Conservation (phyloP, 768 basidiomycete species). For the Amylocystis lapponica region DNA sequence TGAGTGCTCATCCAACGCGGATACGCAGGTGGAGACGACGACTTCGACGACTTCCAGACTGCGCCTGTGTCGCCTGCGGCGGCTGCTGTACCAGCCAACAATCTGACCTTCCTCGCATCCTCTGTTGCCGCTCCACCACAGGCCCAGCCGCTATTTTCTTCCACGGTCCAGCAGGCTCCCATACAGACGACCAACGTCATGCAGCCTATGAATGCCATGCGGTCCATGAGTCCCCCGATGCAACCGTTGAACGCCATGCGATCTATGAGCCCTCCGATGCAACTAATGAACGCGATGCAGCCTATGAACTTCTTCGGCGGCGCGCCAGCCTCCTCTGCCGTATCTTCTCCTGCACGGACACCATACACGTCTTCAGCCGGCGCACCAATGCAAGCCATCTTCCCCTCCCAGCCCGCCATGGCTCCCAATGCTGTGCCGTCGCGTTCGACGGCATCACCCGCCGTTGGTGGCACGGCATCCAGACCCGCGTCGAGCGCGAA, state of each 20-base stretch:
- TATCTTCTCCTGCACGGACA: background rate
- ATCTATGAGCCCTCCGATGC: conserved; percentile 7
- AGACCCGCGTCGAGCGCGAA: conserved; percentile 39
- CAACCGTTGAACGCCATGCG: too few species aligned
- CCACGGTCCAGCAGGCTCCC: background rate
- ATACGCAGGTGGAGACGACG: conserved; percentile 56
- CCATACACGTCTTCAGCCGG: conserved; percentile 15
- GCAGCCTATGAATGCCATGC: background rate
- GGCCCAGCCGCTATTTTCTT: background rate
- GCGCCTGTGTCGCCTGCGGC: conserved; percentile 43
- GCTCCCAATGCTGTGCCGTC: conserved; percentile 17
- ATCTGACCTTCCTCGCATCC: conserved; percentile 9
- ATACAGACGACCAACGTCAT: background rate
- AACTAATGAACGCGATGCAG: conserved; percentile 3
- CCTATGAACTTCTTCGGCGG: conserved; percentile 12
- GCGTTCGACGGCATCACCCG: conserved; percentile 16
- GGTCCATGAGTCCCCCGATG: conserved; percentile 1
- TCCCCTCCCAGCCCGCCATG: conserved; percentile 9
- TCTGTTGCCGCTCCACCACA: conserved; percentile 3
- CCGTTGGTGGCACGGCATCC: conserved; percentile 20
- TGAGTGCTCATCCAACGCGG: background rate
- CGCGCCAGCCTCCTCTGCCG: conserved; percentile 3
- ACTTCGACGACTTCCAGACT: conserved; percentile 82
- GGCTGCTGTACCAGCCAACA: conserved; percentile 34
- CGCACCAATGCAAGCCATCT: conserved; percentile 13